Evolutionary conservation across 1,284 basidiomycete species (phyloP).

Genomic region (Leccinum subfulvum): DNA sequence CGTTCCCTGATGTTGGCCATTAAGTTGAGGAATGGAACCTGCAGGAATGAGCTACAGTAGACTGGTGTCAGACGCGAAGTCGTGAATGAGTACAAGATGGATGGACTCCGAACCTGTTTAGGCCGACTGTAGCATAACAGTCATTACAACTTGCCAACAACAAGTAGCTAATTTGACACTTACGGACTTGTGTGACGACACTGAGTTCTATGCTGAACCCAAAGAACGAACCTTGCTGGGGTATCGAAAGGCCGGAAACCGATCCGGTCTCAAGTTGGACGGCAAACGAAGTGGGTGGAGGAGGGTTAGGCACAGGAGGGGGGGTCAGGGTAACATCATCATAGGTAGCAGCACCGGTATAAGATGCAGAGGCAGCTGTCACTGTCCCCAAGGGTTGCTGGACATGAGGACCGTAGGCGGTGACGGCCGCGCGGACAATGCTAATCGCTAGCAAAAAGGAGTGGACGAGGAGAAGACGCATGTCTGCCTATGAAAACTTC

Average conservation of each 20-base stretch:
- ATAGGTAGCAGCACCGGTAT: slow-evolving; percentile 45
- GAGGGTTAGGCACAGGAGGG: slow-evolving; percentile 44
- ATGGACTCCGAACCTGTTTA: slow-evolving; percentile 13
- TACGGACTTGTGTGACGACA: slow-evolving; percentile 45
- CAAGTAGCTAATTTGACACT: slow-evolving; percentile 23
- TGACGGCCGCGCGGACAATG: slow-evolving; percentile 24
- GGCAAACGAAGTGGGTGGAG: slow-evolving; percentile 40
- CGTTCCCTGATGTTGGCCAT: not conserved
- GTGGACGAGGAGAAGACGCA: slow-evolving; percentile 28
- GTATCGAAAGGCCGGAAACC: slow-evolving; percentile 47
- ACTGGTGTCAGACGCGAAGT: slow-evolving; percentile 17
- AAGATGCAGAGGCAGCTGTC: slow-evolving; percentile 33
- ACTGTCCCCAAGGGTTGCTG: slow-evolving; percentile 31
- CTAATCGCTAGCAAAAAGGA: slow-evolving; percentile 22
- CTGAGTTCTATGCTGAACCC: slow-evolving; percentile 60
- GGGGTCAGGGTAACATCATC: slow-evolving; percentile 42
- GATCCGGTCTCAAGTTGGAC: slow-evolving; percentile 42
- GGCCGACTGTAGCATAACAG: slow-evolving; percentile 10
- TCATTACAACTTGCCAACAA: not conserved
- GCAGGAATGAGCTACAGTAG: slow-evolving; percentile 29
- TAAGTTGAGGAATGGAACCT: slow-evolving; percentile 52
- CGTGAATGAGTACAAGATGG: not conserved
- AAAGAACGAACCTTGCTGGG: slow-evolving; percentile 56
- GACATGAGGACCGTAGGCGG: slow-evolving; percentile 32
- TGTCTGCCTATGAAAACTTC: slow-evolving; percentile 3